Percentiles rank a stretch among this genome's conserved stretches.
Evolutionary conservation across 306 rosid species (phyloP).

Genomic region (Myrica gale): DNA sequence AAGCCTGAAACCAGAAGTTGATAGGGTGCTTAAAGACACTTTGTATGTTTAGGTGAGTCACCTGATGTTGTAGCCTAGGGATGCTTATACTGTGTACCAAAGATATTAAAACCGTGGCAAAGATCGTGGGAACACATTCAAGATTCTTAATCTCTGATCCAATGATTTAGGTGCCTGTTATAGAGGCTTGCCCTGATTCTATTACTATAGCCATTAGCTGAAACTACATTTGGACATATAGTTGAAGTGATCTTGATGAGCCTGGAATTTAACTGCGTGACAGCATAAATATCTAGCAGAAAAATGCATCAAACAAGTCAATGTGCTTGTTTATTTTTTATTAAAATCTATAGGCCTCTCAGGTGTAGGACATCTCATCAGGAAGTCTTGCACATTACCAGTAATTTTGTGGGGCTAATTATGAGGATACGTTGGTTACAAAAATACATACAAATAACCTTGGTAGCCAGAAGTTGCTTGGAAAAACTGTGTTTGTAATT

Average conservation of each 20-base stretch:
- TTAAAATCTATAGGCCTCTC: not conserved
- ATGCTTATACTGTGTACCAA: not conserved
- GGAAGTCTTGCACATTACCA: not conserved
- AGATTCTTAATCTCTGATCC: too few species aligned
- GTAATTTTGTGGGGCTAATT: not conserved
- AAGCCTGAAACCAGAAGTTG: not conserved
- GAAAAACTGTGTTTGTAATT: not conserved
- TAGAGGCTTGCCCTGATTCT: not conserved
- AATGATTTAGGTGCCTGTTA: not conserved
- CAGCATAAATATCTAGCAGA: not conserved
- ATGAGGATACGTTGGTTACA: not conserved
- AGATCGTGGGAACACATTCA: too few species aligned
- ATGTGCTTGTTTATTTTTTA: not conserved
- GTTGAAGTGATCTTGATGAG: constrained; percentile 1
- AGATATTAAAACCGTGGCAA: too few species aligned
- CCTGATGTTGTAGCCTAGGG: not conserved
- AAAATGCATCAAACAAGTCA: not conserved
- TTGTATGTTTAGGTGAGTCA: not conserved
- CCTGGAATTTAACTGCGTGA: not conserved
- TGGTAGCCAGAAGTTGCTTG: not conserved
- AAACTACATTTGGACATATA: not conserved
- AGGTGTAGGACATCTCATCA: not conserved
- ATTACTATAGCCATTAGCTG: not conserved
- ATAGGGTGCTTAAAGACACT: not conserved
- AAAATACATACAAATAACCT: not conserved